Conservation (phyloP, 2,329 filamentous ascomycete species). For the Arthrinium puccinioides region DNA sequence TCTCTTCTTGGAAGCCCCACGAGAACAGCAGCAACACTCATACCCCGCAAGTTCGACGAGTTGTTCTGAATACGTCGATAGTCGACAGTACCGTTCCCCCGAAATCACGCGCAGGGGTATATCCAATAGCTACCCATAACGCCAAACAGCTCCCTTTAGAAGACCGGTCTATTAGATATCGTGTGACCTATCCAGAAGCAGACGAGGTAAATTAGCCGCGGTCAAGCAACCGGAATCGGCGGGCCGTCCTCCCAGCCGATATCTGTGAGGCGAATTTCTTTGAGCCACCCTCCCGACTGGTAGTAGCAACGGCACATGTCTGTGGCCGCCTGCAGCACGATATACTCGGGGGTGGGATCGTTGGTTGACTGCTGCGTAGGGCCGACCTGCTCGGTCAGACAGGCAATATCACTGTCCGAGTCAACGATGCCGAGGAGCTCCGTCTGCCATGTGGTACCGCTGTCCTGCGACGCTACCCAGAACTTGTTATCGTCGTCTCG, state of each 20-base stretch:
- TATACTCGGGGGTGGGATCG: background rate
- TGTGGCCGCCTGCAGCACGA: conserved; percentile 5
- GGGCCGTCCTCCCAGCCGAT: conserved; percentile 9
- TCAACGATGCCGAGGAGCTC: conserved; percentile 11
- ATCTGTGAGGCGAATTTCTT: conserved; percentile 9
- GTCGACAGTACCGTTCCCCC: no score
- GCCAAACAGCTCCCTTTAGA: no score
- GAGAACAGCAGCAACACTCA: no score
- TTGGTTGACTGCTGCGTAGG: conserved; percentile 1
- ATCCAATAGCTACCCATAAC: no score
- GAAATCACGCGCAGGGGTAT: no score
- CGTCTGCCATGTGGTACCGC: conserved; percentile 10
- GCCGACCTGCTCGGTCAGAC: conserved; percentile 9
- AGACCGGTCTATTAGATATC: no score
- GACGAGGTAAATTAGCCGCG: background rate
- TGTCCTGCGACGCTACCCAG: conserved; percentile 10
- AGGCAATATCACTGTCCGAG: conserved; percentile 11
- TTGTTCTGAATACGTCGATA: no score
- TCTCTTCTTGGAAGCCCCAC: no score
- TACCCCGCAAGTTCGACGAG: no score
- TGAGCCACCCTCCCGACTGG: conserved; percentile 8
- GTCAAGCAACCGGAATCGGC: conserved; percentile 8
- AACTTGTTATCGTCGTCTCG: conserved; percentile 13
- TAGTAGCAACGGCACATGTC: conserved; percentile 14
- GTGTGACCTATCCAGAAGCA: no score